Evolutionary conservation across 352 stramenopile genomes (phyloP).

Genomic region (Phytophthora fragariaefolia): DNA sequence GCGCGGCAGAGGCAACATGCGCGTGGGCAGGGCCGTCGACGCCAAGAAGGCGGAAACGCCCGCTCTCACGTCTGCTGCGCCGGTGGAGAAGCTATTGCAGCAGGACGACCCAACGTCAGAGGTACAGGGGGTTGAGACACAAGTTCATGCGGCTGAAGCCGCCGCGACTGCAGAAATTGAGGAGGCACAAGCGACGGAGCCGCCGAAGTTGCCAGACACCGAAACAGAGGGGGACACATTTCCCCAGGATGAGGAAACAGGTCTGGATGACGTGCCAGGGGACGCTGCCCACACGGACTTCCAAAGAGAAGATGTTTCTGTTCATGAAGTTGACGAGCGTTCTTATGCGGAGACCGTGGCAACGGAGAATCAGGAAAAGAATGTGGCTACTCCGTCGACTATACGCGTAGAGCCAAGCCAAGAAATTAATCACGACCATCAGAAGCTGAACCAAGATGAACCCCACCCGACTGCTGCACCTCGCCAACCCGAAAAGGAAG

Average conservation of each 20-base stretch:
- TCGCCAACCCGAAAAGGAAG: constrained; percentile 16
- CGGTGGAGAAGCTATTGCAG: background rate
- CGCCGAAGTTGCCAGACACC: constrained; percentile 5
- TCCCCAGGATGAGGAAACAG: background rate
- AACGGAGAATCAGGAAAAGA: background rate
- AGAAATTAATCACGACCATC: background rate
- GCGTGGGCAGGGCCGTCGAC: constrained; percentile 35
- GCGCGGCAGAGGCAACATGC: constrained; percentile 20
- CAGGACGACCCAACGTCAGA: background rate
- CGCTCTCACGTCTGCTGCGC: background rate
- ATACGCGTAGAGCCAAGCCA: background rate
- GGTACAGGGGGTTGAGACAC: constrained; percentile 1
- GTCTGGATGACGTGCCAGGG: background rate
- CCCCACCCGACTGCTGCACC: constrained; percentile 23
- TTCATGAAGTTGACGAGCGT: background rate
- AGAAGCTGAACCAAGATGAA: constrained; percentile 7
- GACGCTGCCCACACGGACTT: constrained; percentile 23
- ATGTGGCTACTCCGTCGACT: background rate
- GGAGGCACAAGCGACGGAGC: constrained; percentile 14
- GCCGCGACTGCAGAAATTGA: constrained; percentile 16
- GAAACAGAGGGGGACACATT: background rate
- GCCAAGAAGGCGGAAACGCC: constrained; percentile 24
- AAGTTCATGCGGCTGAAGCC: constrained; percentile 5
- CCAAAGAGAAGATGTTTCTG: constrained; percentile 10
- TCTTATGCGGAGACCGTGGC: background rate